Percentiles rank a stretch among this genome's conserved stretches.
Evolutionary conservation across 495 filamentous ascomycete genomes (phyloP).

Genomic region (Recurvomyces mirabilis): DNA sequence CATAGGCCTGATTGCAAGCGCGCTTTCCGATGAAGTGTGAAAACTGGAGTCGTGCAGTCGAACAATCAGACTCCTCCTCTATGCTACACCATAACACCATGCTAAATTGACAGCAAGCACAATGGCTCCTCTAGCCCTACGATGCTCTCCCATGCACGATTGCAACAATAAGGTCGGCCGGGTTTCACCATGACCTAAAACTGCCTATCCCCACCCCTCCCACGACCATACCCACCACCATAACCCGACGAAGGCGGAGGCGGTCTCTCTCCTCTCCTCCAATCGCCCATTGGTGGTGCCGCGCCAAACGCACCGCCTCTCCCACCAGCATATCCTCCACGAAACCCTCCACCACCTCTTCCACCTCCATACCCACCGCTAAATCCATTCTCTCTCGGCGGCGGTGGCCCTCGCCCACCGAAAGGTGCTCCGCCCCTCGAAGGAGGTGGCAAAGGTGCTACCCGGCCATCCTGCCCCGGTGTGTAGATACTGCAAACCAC

Average conservation of each 20-base stretch:
- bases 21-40: too few species aligned
- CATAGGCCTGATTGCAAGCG: too few species aligned
- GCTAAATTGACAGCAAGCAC: too few species aligned
- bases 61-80: too few species aligned
- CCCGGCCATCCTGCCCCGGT: conserved; percentile 61
- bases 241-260: conserved; percentile 23
- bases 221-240: conserved; percentile 4
- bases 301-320: conserved; percentile 31
- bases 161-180: too few species aligned
- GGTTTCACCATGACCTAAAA: too few species aligned
- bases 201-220: too few species aligned
- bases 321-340: conserved; percentile 24
- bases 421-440: too few species aligned
- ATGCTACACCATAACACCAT: too few species aligned
- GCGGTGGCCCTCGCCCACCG: conserved; percentile 6
- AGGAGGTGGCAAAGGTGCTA: conserved; percentile 44
- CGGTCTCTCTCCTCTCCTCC: conserved; percentile 47
- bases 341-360: conserved; percentile 26
- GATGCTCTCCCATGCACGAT: too few species aligned
- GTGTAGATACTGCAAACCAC: conserved; percentile 69
- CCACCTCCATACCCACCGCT: conserved; percentile 24
- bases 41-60: too few species aligned
- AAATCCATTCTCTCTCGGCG: conserved; percentile 39
- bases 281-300: conserved; percentile 42
- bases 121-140: too few species aligned